Evolutionary conservation across 306 rosid species (phyloP), one percentile per base, ranked within the genome.

Genomic region (Phaseolus lunatus): DNA sequence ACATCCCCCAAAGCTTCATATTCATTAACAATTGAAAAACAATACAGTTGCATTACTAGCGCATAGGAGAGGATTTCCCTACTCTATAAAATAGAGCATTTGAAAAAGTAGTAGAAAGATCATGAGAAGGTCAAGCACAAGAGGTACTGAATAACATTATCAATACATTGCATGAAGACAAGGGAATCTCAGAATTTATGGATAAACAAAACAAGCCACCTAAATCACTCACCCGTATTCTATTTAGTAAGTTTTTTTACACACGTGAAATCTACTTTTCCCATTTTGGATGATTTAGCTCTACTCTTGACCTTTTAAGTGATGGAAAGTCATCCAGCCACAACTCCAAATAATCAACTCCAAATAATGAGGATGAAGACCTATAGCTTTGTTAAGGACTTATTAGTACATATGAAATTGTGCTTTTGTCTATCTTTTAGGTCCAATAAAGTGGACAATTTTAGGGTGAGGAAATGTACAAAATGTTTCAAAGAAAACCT

Each of bases 11-110:
- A 35, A 44, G 33, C 37, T 67, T 43, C 3, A 26, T 27, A 26
- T 48, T 23, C 14, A 45, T 14, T 20, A 67, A 20, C 15, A 45
- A 13, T 67, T 6, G 22, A 45, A 15, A 67, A 67, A 15, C 56
- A 64, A 16, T 16, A 7, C 9, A 62, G 24, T 59, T 13, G 6
- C 5, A 79, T 62, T 15, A 13, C 9, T 67, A 24, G 31, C 24
- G 35, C 58, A 77, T 39, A 41, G 71, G 53, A 47, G 37, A 45
- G 13, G 44, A 54, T 37, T 15, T 65, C 27, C 44, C 20, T 77
- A 52, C 33, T 54, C 7, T 26, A 8, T 22, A 35, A 62, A 52
- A 39, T n/a, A 5, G 9, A 44, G 54, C 5, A 39, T 44, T 31
- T 31, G 35, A 33, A 54, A 19, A 43, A 58, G 50, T 15, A 33